Evolutionary conservation across 2,329 filamentous ascomycete genomes (phyloP).

Genomic region (Colletotrichum sp.): DNA sequence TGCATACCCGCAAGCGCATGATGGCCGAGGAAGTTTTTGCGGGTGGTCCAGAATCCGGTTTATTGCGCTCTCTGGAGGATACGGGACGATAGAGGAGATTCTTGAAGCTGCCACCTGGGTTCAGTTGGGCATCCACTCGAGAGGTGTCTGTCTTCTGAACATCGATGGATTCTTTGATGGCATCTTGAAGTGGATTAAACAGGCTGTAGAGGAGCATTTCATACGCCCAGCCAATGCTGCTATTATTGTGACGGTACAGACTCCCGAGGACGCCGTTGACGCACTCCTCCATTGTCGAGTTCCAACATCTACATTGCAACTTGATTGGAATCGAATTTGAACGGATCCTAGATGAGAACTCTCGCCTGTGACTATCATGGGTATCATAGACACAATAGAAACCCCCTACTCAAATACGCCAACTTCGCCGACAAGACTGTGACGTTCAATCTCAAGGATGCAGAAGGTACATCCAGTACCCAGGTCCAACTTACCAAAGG

Average conservation of each 20-base stretch:
- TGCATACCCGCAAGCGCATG: conserved; percentile 94
- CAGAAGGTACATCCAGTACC: too few species aligned
- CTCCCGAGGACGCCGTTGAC: conserved; percentile 72
- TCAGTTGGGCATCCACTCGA: conserved; percentile 88
- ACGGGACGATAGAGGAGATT: conserved; percentile 94
- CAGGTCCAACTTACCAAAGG: neutral
- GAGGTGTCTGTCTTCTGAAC: conserved; percentile 82
- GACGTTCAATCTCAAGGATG: too few species aligned
- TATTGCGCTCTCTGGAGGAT: conserved; percentile 86
- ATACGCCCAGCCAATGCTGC: conserved; percentile 70
- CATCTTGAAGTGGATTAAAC: conserved; percentile 79
- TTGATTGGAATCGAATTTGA: conserved; percentile 67
- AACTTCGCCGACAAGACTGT: too few species aligned
- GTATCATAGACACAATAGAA: neutral
- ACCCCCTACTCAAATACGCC: neutral
- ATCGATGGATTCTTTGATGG: conserved; percentile 93
- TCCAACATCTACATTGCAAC: conserved; percentile 74
- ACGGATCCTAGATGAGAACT: accelerated
- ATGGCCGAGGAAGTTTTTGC: conserved; percentile 89
- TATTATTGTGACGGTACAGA: conserved; percentile 80
- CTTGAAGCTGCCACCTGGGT: conserved; percentile 95
- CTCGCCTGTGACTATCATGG: accelerated
- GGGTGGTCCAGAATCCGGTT: conserved; percentile 83
- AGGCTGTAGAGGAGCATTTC: conserved; percentile 77
- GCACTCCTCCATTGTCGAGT: conserved; percentile 76